Base-by-base conservation (phyloP, 305 asterid species). In the Fraxinus greggii region DNA sequence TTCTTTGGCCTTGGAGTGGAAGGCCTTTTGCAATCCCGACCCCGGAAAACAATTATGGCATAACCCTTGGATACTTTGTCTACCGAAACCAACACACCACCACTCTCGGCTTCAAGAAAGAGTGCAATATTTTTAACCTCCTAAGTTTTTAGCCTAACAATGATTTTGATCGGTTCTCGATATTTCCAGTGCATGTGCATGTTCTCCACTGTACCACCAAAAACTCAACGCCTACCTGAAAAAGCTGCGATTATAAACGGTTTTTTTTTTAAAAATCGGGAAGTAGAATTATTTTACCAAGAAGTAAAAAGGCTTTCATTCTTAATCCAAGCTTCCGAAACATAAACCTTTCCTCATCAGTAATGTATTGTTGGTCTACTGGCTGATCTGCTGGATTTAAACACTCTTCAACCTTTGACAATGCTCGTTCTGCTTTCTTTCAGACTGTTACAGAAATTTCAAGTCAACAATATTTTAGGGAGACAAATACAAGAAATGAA, bases 101-200 rank as follows among this genome's bases (percentile, higher is more conserved):
- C 97, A 82, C 99, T 96, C 90, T 96, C 99, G 5, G 98, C 93
- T 90, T 96, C 98, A 72, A 94, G 98, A 65, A 98, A 87, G n/a
- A 94, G 81, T 56, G 98, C 98, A 67, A 94, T 96, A 81, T 83
- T 86, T 88, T 89, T 90, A 54, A 91, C 98, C 86, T 94, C 91
- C 67, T 90, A 84, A 93, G 82, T 85, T 87, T 84, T 85, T 92
- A 38, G 94, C 94, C 88, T 96, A 26, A 96, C 95, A 38, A 94
- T 83, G 85, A 96, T 92, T 87, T 96, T 94, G 59, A 96, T 89
- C 88, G 94, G 80, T 88, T 96, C 98, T 40, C 98, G 89, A 84
- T 94, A 94, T 81, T 96, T 96, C 99, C 98, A 96, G 84, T 96
- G 99, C 85, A 96, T 88, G 88, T 96, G 99, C 99, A 94, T 94